These are phyloP conservation scores for Xerocomus amazonicus DNA, from an alignment of 1,284 basidiomycete genomes.

Conservation along the genomic window DNA sequence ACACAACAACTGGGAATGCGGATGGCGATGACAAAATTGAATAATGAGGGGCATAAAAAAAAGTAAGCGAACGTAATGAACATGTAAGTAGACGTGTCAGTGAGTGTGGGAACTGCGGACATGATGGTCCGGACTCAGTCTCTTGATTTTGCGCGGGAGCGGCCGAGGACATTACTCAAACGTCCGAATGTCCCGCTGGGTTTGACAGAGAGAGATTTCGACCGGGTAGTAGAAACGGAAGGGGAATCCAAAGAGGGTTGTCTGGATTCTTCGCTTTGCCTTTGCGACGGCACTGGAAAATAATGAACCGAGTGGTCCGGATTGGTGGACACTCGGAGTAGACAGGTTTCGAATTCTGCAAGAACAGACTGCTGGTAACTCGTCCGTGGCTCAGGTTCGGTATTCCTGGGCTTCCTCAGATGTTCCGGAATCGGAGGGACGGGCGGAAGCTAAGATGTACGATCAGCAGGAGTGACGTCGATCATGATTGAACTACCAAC, in stretches of 20 bases:
- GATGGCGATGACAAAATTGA: constrained; percentile 3
- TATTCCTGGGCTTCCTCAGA: constrained; percentile 13
- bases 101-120: constrained; percentile 7
- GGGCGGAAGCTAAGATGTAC: constrained; percentile 20
- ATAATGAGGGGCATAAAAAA: constrained; percentile 22
- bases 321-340: constrained; percentile 25
- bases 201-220: constrained; percentile 22
- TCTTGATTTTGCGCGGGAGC: constrained; percentile 26
- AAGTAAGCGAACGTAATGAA: constrained; percentile 15
- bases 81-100: background rate
- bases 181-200: constrained; percentile 23
- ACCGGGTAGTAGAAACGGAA: constrained; percentile 23
- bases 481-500: constrained; percentile 17
- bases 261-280: constrained; percentile 29
- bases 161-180: constrained; percentile 19
- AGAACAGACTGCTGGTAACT: constrained; percentile 33
- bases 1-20: background rate
- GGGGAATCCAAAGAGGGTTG: constrained; percentile 32
- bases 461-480: constrained; percentile 8
- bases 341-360: constrained; percentile 29
- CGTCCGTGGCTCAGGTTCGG: constrained; percentile 13
- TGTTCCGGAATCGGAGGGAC: constrained; percentile 31
- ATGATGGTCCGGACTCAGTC: constrained; percentile 11
- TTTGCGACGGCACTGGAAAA: constrained; percentile 33
- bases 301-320: constrained; percentile 33